Evolutionary conservation across 345 rosid species (phyloP).

Genomic region (Geranium brycei): DNA sequence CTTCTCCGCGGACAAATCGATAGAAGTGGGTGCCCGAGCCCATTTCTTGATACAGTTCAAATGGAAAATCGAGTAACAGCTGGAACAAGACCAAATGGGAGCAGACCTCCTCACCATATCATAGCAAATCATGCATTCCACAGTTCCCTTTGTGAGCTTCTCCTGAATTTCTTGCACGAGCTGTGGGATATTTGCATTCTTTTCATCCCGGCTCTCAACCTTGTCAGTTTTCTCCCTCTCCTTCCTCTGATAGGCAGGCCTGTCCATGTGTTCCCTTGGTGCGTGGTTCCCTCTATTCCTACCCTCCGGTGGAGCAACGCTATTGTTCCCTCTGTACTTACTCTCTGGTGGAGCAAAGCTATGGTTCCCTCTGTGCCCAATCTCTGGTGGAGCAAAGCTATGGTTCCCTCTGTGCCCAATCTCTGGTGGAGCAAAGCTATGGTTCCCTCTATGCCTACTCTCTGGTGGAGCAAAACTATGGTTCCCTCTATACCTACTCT

Average conservation of each 20-base stretch:
- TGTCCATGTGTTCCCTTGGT: slow-evolving; percentile 17
- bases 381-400: too few relatives aligned
- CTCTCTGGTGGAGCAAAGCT: too few relatives aligned
- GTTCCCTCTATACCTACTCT: too few relatives aligned
- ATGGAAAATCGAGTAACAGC: slow-evolving; percentile 90
- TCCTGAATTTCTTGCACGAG: slow-evolving; percentile 89
- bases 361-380: too few relatives aligned
- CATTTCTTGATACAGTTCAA: slow-evolving; percentile 84
- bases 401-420: too few relatives aligned
- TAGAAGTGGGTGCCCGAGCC: slow-evolving; percentile 89
- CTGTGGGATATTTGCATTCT: slow-evolving; percentile 63
- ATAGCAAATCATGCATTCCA: slow-evolving; percentile 96
- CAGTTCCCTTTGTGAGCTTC: slow-evolving; percentile 51
- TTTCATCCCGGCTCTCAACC: slow-evolving; percentile 19
- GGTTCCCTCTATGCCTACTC: too few relatives aligned
- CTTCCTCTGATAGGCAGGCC: slow-evolving; percentile 29
- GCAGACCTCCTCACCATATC: slow-evolving; percentile 80
- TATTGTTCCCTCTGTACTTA: too few relatives aligned
- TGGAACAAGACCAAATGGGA: slow-evolving; percentile 81
- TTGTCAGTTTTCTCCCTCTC: slow-evolving; percentile 19
- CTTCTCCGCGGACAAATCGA: slow-evolving; percentile 67
- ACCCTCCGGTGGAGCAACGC: slow-evolving; percentile 14
- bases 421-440: too few relatives aligned
- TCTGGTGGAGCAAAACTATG: too few relatives aligned
- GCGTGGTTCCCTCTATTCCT: slow-evolving; percentile 23